Conservation (phyloP, 768 basidiomycete species). For the Amanita pseudoporphyria region DNA sequence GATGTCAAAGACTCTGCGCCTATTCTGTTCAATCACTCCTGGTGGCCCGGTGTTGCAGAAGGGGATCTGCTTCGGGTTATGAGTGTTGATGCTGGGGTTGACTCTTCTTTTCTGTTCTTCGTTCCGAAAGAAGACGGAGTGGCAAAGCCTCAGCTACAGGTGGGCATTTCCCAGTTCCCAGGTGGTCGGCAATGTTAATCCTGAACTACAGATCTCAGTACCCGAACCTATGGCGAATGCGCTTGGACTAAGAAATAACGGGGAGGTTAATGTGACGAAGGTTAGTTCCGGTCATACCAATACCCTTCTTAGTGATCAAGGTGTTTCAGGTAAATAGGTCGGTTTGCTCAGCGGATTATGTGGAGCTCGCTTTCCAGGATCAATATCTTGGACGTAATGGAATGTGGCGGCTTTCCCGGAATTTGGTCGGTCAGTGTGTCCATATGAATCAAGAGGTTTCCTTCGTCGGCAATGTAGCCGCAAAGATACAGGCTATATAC, state of each 20-base stretch:
- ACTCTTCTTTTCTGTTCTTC: constrained; percentile 48
- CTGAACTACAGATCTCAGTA: constrained; percentile 51
- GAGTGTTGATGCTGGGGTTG: constrained; percentile 27
- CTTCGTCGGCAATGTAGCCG: constrained; percentile 75
- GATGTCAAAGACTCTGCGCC: constrained; percentile 48
- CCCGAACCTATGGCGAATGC: constrained; percentile 63
- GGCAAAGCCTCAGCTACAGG: constrained; percentile 60
- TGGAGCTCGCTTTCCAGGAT: constrained; percentile 90
- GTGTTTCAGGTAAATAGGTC: constrained; percentile 53
- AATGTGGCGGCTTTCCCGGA: constrained; percentile 90
- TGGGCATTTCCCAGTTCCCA: constrained; percentile 13
- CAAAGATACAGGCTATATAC: constrained; percentile 75
- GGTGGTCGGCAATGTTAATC: not conserved
- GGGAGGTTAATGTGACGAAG: constrained; percentile 65
- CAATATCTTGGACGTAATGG: constrained; percentile 94
- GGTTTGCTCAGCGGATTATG: constrained; percentile 56
- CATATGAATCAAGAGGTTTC: constrained; percentile 78
- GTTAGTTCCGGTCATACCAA: constrained; percentile 19
- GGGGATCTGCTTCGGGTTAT: constrained; percentile 63
- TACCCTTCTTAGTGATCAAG: constrained; percentile 7
- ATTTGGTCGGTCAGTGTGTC: constrained; percentile 72
- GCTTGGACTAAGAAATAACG: constrained; percentile 62
- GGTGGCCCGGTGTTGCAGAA: constrained; percentile 71
- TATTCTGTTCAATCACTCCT: constrained; percentile 62
- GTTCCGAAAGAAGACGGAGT: constrained; percentile 56